Percentiles rank a stretch among this genome's conserved stretches.
Evolutionary conservation across 192 early-diverging fungal species (phyloP).

Genomic region (Gaertneriomyces semiglobifer): DNA sequence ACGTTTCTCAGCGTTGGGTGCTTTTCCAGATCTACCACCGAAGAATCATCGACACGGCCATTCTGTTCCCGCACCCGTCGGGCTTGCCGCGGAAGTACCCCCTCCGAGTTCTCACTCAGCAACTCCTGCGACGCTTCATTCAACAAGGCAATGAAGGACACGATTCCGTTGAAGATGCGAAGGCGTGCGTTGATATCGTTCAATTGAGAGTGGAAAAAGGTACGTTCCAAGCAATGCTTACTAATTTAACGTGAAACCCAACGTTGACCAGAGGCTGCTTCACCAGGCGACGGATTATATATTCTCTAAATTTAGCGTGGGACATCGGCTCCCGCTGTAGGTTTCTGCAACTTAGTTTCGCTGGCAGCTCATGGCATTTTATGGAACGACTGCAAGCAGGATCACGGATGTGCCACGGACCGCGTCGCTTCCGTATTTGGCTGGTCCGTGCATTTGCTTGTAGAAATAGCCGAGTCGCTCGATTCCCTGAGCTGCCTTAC

Average conservation of each 20-base stretch:
- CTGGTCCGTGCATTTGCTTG: too few relatives aligned
- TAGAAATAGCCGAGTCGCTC: too few relatives aligned
- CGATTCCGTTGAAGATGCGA: slow-evolving; percentile 69
- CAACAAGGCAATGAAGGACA: slow-evolving; percentile 56
- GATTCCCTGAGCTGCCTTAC: too few relatives aligned
- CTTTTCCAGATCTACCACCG: slow-evolving; percentile 1
- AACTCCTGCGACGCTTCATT: slow-evolving; percentile 53
- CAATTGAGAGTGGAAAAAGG: slow-evolving; percentile 49
- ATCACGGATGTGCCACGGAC: too few relatives aligned
- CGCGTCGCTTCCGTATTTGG: too few relatives aligned
- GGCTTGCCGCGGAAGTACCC: slow-evolving; percentile 52
- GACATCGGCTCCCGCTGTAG: too few relatives aligned
- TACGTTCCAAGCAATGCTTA: background rate
- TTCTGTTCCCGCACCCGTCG: slow-evolving; percentile 51
- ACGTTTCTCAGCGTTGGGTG: background rate
- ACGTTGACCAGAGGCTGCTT: background rate
- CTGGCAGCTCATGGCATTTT: too few relatives aligned
- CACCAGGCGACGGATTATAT: background rate
- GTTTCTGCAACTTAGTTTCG: too few relatives aligned
- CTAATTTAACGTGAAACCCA: background rate
- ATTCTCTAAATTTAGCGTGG: too few relatives aligned
- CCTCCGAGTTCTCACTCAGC: slow-evolving; percentile 51
- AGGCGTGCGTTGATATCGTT: slow-evolving; percentile 60
- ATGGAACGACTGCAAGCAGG: too few relatives aligned
- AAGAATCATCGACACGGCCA: slow-evolving; percentile 60